These are phyloP conservation scores for Xerocomus minutiporus DNA, from an alignment of 1,284 basidiomycete genomes.

Conservation along the genomic window DNA sequence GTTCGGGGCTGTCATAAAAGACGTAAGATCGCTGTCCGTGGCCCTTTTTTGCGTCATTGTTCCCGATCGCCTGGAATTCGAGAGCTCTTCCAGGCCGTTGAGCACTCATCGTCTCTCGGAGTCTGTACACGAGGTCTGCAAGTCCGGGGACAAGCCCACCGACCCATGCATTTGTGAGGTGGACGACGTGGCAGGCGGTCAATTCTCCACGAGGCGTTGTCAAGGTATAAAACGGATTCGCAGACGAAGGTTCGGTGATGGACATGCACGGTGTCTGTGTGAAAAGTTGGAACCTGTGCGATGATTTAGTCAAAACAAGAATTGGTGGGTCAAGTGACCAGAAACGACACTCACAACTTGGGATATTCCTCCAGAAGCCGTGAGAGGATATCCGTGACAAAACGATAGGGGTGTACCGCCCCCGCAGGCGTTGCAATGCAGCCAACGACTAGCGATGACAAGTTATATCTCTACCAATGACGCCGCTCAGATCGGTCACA, in stretches of 20 bases:
- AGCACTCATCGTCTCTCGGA: constrained; percentile 63
- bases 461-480: constrained; percentile 38
- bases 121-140: constrained; percentile 52
- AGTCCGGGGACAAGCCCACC: constrained; percentile 66
- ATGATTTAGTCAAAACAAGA: background rate
- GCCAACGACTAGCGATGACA: constrained; percentile 42
- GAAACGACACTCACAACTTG: constrained; percentile 33
- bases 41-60: constrained; percentile 22
- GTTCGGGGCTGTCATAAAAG: constrained; percentile 45
- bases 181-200: constrained; percentile 57
- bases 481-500: background rate
- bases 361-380: constrained; percentile 43
- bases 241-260: constrained; percentile 31
- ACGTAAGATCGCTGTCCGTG: constrained; percentile 50
- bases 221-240: constrained; percentile 37
- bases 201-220: constrained; percentile 54
- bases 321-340: background rate
- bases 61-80: constrained; percentile 31
- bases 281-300: constrained; percentile 43
- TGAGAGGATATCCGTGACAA: constrained; percentile 48
- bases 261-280: constrained; percentile 48
- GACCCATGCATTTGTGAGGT: constrained; percentile 77
- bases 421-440: constrained; percentile 47
- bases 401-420: constrained; percentile 55
- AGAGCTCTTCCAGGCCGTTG: constrained; percentile 47